Conservation (phyloP, 2,329 filamentous ascomycete genomes). For the Talaromyces verruculosus region DNA sequence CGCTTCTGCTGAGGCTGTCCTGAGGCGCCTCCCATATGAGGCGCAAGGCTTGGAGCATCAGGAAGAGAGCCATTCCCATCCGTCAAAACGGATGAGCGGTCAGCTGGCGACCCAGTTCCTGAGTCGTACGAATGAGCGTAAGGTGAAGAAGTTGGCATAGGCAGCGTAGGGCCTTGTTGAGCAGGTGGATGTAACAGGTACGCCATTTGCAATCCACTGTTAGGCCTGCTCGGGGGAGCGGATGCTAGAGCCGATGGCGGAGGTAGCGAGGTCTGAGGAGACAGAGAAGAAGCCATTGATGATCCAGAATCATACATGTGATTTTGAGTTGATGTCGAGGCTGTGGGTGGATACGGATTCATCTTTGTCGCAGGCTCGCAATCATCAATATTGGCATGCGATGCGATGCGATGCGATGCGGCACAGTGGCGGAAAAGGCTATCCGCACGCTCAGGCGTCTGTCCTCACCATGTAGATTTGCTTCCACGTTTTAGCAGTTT, state of each 20-base stretch:
- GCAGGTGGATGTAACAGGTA: constrained; percentile 42
- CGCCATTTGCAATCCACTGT: constrained; percentile 43
- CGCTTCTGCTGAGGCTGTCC: constrained; percentile 75
- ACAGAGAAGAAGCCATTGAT: constrained; percentile 39
- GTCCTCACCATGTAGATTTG: not conserved
- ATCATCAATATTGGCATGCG: constrained; percentile 12
- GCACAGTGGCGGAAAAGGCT: constrained; percentile 6
- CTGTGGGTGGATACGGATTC: constrained; percentile 17
- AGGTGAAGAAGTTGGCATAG: constrained; percentile 29
- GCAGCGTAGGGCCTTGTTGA: constrained; percentile 28
- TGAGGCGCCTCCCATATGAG: constrained; percentile 42
- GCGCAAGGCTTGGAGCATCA: constrained; percentile 35
- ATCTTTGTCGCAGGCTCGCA: constrained; percentile 16
- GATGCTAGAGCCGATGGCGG: constrained; percentile 35
- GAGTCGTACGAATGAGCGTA: constrained; percentile 44
- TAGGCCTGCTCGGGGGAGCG: constrained; percentile 40
- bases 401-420: constrained; percentile 14
- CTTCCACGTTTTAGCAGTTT: not conserved
- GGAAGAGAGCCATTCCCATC: constrained; percentile 44
- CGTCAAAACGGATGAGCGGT: constrained; percentile 36
- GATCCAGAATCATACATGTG: constrained; percentile 24
- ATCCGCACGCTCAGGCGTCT: not conserved
- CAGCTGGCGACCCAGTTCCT: constrained; percentile 41
- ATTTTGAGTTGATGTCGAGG: constrained; percentile 3
- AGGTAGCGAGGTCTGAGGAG: constrained; percentile 32